Conservation (phyloP, 2,329 filamentous ascomycete genomes). For the Aureobasidium lini region DNA sequence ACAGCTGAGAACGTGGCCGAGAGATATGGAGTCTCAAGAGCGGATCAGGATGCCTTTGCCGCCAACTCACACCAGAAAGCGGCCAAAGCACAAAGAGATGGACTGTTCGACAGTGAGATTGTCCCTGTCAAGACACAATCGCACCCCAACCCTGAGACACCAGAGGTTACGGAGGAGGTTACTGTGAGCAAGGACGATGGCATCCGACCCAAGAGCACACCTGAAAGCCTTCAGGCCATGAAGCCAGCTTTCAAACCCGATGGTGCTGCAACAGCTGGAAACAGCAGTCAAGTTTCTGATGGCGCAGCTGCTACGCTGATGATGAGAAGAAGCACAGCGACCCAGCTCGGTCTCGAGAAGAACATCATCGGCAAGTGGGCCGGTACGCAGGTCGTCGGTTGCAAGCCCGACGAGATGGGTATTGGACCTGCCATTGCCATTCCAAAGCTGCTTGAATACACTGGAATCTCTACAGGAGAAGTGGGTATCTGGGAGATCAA, state of each 20-base stretch:
- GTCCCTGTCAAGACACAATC: conserved; percentile 68
- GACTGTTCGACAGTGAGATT: conserved; percentile 70
- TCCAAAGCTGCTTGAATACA: conserved; percentile 65
- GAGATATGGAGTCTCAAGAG: conserved; percentile 64
- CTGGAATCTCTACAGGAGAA: conserved; percentile 60
- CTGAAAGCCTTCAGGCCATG: conserved; percentile 66
- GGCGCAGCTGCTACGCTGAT: conserved; percentile 77
- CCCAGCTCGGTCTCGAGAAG: conserved; percentile 59
- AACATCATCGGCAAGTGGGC: conserved; percentile 79
- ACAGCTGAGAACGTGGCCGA: conserved; percentile 83
- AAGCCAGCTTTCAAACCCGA: conserved; percentile 77
- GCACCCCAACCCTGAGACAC: conserved; percentile 53
- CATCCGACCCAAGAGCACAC: conserved; percentile 59
- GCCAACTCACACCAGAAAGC: conserved; percentile 68
- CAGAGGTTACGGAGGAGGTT: conserved; percentile 46
- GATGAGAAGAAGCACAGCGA: conserved; percentile 76
- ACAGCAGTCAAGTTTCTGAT: conserved; percentile 77
- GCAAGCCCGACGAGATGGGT: conserved; percentile 87
- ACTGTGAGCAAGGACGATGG: conserved; percentile 76
- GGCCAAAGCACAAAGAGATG: conserved; percentile 58
- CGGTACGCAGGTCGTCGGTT: conserved; percentile 66
- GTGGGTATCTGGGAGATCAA: conserved; percentile 90
- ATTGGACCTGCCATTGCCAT: conserved; percentile 82
- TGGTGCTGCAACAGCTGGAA: conserved; percentile 77
- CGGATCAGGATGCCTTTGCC: conserved; percentile 78